These are phyloP conservation scores for Aegilops umbellulata DNA, from an alignment of 176 grass and related monocot species.

Conservation along the genomic window DNA sequence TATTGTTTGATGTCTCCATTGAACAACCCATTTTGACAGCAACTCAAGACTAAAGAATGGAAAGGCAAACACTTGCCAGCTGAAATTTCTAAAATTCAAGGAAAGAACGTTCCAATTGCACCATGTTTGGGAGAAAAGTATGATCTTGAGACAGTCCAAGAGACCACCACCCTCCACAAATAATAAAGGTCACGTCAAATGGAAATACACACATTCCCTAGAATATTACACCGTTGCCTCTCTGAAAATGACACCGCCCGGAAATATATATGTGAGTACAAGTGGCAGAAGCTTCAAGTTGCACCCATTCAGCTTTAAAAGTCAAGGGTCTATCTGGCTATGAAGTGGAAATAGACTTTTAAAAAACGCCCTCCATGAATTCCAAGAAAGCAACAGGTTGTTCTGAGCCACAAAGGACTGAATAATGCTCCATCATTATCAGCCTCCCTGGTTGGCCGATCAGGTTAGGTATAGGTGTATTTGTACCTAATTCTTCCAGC, in stretches of 20 bases:
- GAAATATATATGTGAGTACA: neutral
- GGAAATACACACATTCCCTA: constrained; percentile 7
- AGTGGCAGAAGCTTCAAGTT: constrained; percentile 27
- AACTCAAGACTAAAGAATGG: neutral
- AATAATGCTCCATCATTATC: constrained; percentile 30
- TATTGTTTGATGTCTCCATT: too few relatives aligned
- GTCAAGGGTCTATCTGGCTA: constrained; percentile 47
- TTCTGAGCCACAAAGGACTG: constrained; percentile 27
- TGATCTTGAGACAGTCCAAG: neutral
- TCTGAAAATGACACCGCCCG: constrained; percentile 5
- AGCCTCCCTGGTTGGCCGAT: constrained; percentile 27
- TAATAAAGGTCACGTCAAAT: neutral
- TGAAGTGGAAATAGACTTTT: constrained; percentile 34
- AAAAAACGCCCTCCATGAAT: constrained; percentile 22
- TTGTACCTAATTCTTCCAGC: constrained; percentile 58
- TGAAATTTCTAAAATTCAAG: constrained; percentile 18
- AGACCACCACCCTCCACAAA: neutral
- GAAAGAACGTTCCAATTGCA: neutral
- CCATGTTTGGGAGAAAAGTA: constrained; percentile 9
- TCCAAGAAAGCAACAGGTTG: constrained; percentile 62
- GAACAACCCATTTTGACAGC: too few relatives aligned
- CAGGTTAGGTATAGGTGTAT: constrained; percentile 36
- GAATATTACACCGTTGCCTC: neutral
- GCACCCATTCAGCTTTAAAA: constrained; percentile 37
- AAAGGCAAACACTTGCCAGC: neutral